Conservation (phyloP, 2,329 filamentous ascomycete genomes). For the Metarhizium anisopliae region DNA sequence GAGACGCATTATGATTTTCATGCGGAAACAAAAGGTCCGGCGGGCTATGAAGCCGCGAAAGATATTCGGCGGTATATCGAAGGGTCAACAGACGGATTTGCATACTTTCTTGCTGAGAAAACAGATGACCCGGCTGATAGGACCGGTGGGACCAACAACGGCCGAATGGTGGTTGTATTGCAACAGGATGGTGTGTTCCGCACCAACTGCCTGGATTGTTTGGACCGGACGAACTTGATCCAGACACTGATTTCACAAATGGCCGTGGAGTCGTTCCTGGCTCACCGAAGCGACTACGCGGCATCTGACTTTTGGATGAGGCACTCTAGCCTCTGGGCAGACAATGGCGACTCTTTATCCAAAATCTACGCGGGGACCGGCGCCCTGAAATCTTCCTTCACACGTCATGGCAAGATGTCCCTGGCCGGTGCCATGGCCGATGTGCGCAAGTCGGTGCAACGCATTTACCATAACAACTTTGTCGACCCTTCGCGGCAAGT, state of each 20-base stretch:
- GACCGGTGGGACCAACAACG: slow-evolving; percentile 24
- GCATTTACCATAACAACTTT: slow-evolving; percentile 97
- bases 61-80: slow-evolving; percentile 74
- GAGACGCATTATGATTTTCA: slow-evolving; percentile 94
- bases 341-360: slow-evolving; percentile 89
- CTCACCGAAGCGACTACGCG: slow-evolving; percentile 60
- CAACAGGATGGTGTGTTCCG: slow-evolving; percentile 95
- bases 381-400: slow-evolving; percentile 91
- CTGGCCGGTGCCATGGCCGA: slow-evolving; percentile 90
- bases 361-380: slow-evolving; percentile 96
- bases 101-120: slow-evolving; percentile 81
- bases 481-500: slow-evolving; percentile 86
- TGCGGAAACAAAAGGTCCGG: slow-evolving; percentile 78
- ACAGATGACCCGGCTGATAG: slow-evolving; percentile 42
- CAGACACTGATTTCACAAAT: slow-evolving; percentile 94
- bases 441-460: slow-evolving; percentile 84
- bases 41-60: slow-evolving; percentile 84
- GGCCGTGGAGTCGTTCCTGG: slow-evolving; percentile 78
- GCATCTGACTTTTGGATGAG: slow-evolving; percentile 81
- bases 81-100: slow-evolving; percentile 74
- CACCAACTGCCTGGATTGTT: slow-evolving; percentile 91
- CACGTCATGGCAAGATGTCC: slow-evolving; percentile 90
- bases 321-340: slow-evolving; percentile 91
- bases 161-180: slow-evolving; percentile 58
- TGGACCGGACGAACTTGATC: slow-evolving; percentile 92